These are phyloP conservation scores for Blastobotrys chiropterorum DNA, from an alignment of 805 yeast genomes.

Conservation along the genomic window DNA sequence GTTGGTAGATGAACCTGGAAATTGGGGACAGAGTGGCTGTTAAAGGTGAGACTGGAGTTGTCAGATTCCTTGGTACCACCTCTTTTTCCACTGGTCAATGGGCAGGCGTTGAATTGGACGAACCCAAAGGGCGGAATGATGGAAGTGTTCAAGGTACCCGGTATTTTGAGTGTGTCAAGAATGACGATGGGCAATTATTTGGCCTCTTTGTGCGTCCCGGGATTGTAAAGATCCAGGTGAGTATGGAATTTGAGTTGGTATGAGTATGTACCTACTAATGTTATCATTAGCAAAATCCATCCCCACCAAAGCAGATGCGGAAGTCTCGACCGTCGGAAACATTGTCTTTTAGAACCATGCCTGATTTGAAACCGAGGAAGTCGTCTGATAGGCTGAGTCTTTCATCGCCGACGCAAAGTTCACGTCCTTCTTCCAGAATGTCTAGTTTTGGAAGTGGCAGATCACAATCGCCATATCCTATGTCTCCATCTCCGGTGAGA, in stretches of 20 bases:
- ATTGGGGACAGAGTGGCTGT: slow-evolving; percentile 20
- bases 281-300: not conserved
- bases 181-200: slow-evolving; percentile 28
- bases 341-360: not conserved
- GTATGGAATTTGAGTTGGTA: not conserved
- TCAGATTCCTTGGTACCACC: slow-evolving; percentile 60
- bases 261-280: not conserved
- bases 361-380: not conserved
- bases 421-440: not conserved
- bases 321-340: not conserved
- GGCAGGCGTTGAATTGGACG: slow-evolving; percentile 83
- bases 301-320: not conserved
- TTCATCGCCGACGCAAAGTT: not conserved
- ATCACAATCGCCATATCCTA: not conserved
- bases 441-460: not conserved
- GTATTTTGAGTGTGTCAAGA: slow-evolving; percentile 44
- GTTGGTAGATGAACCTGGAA: slow-evolving; percentile 7
- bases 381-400: not conserved
- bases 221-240: slow-evolving; percentile 45
- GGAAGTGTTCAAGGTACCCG: slow-evolving; percentile 60
- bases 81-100: slow-evolving; percentile 47
- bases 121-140: slow-evolving; percentile 78
- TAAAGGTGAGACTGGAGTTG: slow-evolving; percentile 32
- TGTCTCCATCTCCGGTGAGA: not conserved
- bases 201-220: slow-evolving; percentile 76